Percentiles rank a stretch among this genome's conserved stretches.
Conservation (phyloP, 2,329 filamentous ascomycete species). For the Colletotrichum abscissum region DNA sequence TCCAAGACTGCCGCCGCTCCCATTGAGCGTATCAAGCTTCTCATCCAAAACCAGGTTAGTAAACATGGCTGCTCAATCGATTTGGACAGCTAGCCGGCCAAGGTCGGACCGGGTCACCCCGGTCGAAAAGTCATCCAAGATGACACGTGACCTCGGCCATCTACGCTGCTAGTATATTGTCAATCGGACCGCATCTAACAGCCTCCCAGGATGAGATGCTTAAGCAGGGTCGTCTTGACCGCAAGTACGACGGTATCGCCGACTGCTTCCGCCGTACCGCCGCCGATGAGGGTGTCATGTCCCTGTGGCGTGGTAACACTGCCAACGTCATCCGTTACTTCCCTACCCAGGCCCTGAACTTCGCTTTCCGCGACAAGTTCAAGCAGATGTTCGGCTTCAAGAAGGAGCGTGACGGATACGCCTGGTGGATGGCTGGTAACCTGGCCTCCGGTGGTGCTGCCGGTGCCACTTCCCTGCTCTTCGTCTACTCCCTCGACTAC, state of each 20-base stretch:
- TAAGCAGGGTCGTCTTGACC: constrained; percentile 97
- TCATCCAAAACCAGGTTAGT: constrained; percentile 99
- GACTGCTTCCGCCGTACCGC: constrained; percentile 97
- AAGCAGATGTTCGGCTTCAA: constrained; percentile 99
- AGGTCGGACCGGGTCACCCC: constrained; percentile 12
- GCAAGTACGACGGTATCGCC: constrained; percentile 91
- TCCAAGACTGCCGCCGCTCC: constrained; percentile 99
- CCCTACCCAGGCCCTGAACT: constrained; percentile 99
- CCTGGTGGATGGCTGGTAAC: constrained; percentile 99
- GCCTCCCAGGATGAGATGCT: constrained; percentile 95
- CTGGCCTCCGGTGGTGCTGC: constrained; percentile 99
- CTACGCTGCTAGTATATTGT: not conserved
- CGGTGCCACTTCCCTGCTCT: constrained; percentile 99
- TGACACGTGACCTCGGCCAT: constrained; percentile 26
- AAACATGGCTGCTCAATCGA: not conserved
- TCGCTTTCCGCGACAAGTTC: constrained; percentile 99
- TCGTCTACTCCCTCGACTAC: constrained; percentile 99
- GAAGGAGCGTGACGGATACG: constrained; percentile 99
- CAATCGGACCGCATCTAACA: constrained; percentile 43
- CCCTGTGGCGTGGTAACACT: constrained; percentile 99
- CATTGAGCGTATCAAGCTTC: constrained; percentile 99
- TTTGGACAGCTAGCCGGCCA: constrained; percentile 16
- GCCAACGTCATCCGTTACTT: constrained; percentile 99
- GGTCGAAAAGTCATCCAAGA: not conserved
- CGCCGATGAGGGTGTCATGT: constrained; percentile 90